A percentile compares a stretch with the other conserved stretches of the same genome.
phyloP scores from a whole-genome alignment of 148 eudicot species.

The Pouteria glomerata region DNA sequence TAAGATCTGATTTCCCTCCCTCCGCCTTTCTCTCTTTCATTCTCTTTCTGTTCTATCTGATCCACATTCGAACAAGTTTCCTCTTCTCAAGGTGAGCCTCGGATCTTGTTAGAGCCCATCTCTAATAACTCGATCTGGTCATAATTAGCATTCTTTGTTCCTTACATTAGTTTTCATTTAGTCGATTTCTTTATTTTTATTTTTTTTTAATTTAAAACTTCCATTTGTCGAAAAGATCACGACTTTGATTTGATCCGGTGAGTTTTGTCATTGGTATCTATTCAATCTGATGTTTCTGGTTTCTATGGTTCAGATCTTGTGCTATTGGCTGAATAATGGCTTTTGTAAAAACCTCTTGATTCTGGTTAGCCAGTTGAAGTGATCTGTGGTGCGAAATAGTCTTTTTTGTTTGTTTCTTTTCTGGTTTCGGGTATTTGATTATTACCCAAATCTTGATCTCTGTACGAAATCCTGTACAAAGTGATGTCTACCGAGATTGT shows the following conservation, averaged over 20 bases:
- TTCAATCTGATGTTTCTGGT: constrained; percentile 3
- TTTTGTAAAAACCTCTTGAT: not conserved
- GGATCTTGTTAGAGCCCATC: not conserved
- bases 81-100: constrained; percentile 1
- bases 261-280: not conserved
- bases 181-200: too few relatives aligned
- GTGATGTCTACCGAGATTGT: too few relatives aligned
- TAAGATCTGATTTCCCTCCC: constrained; percentile 7
- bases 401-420: not conserved
- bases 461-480: not conserved
- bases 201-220: not conserved
- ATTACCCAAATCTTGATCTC: not conserved
- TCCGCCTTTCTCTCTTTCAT: not conserved
- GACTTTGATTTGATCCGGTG: not conserved
- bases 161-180: not conserved
- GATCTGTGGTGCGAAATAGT: not conserved
- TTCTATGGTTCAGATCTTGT: not conserved
- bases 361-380: not conserved
- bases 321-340: not conserved
- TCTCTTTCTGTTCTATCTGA: too few relatives aligned
- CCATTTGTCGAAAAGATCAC: not conserved
- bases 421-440: not conserved
- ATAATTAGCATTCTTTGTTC: not conserved
- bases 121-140: not conserved
- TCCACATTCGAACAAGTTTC: constrained; percentile 4